These are phyloP conservation scores for Venturia effusa DNA, from an alignment of 2,329 filamentous ascomycete species.

Conservation along the genomic window DNA sequence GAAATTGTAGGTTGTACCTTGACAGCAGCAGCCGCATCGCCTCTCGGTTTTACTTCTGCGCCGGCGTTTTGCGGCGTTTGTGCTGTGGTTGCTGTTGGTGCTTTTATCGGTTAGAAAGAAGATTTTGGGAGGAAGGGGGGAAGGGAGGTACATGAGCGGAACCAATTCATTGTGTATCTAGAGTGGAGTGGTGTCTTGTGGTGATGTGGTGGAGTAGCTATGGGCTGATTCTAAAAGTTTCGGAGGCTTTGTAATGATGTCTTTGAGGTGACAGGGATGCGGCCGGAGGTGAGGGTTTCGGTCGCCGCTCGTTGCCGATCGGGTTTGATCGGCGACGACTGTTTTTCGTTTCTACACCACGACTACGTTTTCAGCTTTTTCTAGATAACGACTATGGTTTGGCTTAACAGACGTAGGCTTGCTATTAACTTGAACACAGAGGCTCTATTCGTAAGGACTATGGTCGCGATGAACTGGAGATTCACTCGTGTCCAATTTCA, in stretches of 20 bases:
- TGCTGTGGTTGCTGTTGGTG: not conserved
- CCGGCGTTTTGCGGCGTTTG: conserved; percentile 12
- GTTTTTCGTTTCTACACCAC: too few relatives aligned
- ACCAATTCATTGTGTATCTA: not conserved
- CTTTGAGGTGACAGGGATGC: not conserved
- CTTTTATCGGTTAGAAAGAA: not conserved
- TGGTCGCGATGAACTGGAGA: too few relatives aligned
- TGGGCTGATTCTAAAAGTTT: too few relatives aligned
- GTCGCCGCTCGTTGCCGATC: too few relatives aligned
- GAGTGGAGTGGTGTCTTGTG: not conserved
- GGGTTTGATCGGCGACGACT: too few relatives aligned
- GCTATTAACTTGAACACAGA: too few relatives aligned
- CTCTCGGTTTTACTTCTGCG: conserved; percentile 15
- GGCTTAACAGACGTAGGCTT: too few relatives aligned
- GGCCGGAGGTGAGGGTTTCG: not conserved
- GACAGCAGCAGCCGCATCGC: conserved; percentile 10
- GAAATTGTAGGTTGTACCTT: conserved; percentile 9
- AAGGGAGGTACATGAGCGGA: not conserved
- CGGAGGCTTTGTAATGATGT: not conserved
- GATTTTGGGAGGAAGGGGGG: too few relatives aligned
- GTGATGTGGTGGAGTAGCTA: not conserved
- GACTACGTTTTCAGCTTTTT: too few relatives aligned
- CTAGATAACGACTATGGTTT: too few relatives aligned
- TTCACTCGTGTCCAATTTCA: too few relatives aligned
- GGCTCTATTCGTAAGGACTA: too few relatives aligned